A percentile compares a stretch with the other conserved stretches of the same genome.
These are phyloP conservation scores for Kandelia obovata DNA, from an alignment of 345 rosid genomes.

Conservation along the genomic window DNA sequence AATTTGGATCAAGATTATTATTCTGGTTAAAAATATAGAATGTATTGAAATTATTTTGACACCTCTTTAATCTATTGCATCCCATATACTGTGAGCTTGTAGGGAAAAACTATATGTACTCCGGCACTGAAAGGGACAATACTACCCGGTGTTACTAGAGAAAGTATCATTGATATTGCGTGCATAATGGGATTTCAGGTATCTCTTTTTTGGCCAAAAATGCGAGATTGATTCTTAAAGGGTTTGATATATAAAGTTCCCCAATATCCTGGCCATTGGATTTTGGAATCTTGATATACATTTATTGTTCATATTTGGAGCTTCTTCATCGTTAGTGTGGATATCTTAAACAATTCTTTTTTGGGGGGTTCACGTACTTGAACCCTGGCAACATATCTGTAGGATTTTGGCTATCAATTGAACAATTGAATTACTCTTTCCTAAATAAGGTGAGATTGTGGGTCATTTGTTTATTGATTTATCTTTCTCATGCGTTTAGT, in stretches of 20 bases:
- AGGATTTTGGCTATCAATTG: too few species aligned
- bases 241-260: neutral
- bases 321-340: neutral
- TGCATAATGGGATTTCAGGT: conserved; percentile 24
- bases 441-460: too few species aligned
- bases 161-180: conserved; percentile 33
- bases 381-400: too few species aligned
- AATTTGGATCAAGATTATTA: too few species aligned
- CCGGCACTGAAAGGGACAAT: conserved; percentile 31
- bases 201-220: conserved; percentile 5
- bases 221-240: neutral
- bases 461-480: too few species aligned
- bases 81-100: neutral
- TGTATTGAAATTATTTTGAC: neutral
- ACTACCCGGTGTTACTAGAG: conserved; percentile 30
- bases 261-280: neutral
- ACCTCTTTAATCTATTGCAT: neutral
- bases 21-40: too few species aligned
- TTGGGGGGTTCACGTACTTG: neutral
- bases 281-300: neutral
- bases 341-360: too few species aligned
- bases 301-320: neutral
- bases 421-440: too few species aligned
- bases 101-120: conserved; percentile 31
- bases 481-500: too few species aligned